Evolutionary conservation across 2,329 filamentous ascomycete species (phyloP), one percentile per base, ranked within the genome.

Genomic region (Xylaria sp.): DNA sequence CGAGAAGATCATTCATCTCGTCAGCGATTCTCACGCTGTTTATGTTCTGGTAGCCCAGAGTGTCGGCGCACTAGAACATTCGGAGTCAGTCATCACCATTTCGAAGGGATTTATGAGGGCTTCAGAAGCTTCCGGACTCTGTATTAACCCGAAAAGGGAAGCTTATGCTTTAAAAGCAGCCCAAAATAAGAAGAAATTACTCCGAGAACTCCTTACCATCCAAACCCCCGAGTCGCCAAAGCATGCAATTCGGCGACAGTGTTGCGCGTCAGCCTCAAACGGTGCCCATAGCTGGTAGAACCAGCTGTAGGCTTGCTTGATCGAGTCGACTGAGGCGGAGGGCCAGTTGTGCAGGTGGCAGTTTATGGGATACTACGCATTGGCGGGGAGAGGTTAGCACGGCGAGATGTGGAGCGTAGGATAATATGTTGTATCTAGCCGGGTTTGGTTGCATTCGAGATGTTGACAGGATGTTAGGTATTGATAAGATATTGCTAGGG

Each of bases 331-430:
- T 17, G 56, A 53, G n/a, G 69, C 69, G 17, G 63, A 67, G 34
- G 67, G 64, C 67, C 67, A 71, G 67, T 63, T 27, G 39, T 71
- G 60, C 9, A 69, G 32, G 24, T 71, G 58, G 50, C 69, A 71
- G 58, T 71, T 69, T 30, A 71, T 69, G 4, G 69, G 67, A 17
- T 67, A 69, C 69, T 71, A 17, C 11, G 17, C 3, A 14, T 1
- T n/a, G n/a, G 45, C 61, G 50, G 30, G n/a, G 32, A 54, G 12
- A 5, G 27, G 17, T 54, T 34, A 54, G 51, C 51, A 34, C n/a
- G 12, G 4, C 3, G 30, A n/a, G 8, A 24, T 8, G 11, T 11
- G 30, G 14, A 19, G n/a, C 17, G 5, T n/a, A 19, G 39, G 4
- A 17, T 42, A 17, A 14, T 5, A 14, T n/a, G n/a, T n/a, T 14